Evolutionary conservation across 139 green algal genomes (phyloP), one percentile per base, ranked within the genome.

Genomic region (Klebsormidium nitens): DNA sequence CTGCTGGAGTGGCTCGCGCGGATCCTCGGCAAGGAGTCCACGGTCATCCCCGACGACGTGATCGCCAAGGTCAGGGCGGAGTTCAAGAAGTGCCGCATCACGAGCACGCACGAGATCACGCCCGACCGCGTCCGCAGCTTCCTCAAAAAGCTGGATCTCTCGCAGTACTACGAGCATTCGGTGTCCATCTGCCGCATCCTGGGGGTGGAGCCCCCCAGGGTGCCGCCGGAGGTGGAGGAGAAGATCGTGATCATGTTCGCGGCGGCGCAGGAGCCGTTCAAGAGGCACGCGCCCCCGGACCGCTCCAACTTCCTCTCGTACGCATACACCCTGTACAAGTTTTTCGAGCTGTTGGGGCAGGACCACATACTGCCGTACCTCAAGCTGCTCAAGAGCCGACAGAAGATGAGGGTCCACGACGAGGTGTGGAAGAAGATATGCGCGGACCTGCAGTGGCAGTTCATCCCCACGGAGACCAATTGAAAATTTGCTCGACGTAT

Each of bases 251-350:
- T 40, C 29, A 79, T 79, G 72, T 79, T 79, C 64, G 1, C 8
- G 3, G 14, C 38, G 1, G 71, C 69, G 2, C 72, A 79, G 64
- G 64, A 50, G 14, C 64, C 72, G 0, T 79, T 71, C 57, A 32
- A 62, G 1, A 34, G 59, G 40, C 36, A 66, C 44, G 47, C 1
- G 3, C 57, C 57, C 6, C 2, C 1, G 1, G 23, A 2, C 1
- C 72, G 72, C 3, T 74, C 73, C 11, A 79, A 79, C 57, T 74
- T 70, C 38, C 6, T 79, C 2, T 59, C n/a, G 1, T 79, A 79
- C n/a, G 52, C 42, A 2, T 79, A 60, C 56, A 35, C 39, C 36
- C 40, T 79, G 2, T 35, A 74, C 44, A 74, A 74, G 26, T 48
- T 79, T 17, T 35, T 56, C 29, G 56, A 79, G 34, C 42, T 79